A percentile compares a stretch with the other conserved stretches of the same genome.
phyloP scores from a whole-genome alignment of 106 monocot species.

The Iris macrosiphon region DNA sequence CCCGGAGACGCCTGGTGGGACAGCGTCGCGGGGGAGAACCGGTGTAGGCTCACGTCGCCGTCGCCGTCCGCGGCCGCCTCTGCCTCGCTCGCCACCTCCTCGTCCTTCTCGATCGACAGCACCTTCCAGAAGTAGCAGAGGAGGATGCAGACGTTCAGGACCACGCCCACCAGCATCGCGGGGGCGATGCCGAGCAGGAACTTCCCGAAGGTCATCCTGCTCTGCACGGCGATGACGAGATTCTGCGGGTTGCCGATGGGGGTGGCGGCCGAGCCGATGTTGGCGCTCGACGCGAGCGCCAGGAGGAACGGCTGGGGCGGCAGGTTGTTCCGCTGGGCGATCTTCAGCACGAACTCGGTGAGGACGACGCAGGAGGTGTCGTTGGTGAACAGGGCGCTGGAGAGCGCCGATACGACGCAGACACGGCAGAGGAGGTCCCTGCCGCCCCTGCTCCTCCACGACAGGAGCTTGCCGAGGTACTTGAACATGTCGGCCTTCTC shows the following conservation, averaged over 20 bases:
- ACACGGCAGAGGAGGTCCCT: slow-evolving; percentile 72
- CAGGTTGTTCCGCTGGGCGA: slow-evolving; percentile 75
- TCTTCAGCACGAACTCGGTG: slow-evolving; percentile 75
- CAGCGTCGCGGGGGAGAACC: slow-evolving; percentile 70
- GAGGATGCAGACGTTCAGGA: slow-evolving; percentile 48
- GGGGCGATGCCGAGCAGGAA: slow-evolving; percentile 65
- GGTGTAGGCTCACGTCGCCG: slow-evolving; percentile 38
- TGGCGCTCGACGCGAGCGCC: slow-evolving; percentile 85
- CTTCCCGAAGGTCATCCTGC: slow-evolving; percentile 59
- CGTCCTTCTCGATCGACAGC: slow-evolving; percentile 36
- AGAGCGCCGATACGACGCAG: slow-evolving; percentile 56
- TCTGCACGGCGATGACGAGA: slow-evolving; percentile 76
- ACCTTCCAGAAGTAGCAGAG: slow-evolving; percentile 49
- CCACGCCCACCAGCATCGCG: slow-evolving; percentile 57
- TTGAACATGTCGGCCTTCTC: slow-evolving; percentile 86
- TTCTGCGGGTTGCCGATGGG: slow-evolving; percentile 96
- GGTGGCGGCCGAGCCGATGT: slow-evolving; percentile 77
- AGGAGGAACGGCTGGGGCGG: slow-evolving; percentile 77
- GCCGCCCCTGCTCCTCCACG: slow-evolving; percentile 67
- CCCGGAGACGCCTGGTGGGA: slow-evolving; percentile 26
- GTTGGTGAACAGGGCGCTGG: slow-evolving; percentile 86
- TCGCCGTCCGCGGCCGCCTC: slow-evolving; percentile 8
- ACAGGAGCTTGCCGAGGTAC: slow-evolving; percentile 56
- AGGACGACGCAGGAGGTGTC: slow-evolving; percentile 89
- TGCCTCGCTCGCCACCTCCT: slow-evolving; percentile 22